Percentiles rank a stretch among this genome's conserved stretches.
Conservation (phyloP, 2,329 filamentous ascomycete species). For the Penicillium verrucosum region DNA sequence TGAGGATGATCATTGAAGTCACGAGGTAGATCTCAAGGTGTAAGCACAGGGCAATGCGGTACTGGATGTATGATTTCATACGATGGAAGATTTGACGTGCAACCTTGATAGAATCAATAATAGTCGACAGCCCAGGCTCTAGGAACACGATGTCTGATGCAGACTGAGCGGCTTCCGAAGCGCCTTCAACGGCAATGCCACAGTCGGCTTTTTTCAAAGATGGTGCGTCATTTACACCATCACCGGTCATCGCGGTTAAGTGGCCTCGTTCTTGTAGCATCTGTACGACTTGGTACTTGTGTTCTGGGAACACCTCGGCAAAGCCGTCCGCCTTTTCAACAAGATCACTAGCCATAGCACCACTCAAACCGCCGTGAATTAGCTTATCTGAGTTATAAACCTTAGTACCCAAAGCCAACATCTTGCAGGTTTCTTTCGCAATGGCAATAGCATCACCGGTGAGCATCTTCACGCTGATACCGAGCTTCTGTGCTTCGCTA, state of each 20-base stretch:
- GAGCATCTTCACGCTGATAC: constrained; percentile 76
- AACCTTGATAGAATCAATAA: constrained; percentile 70
- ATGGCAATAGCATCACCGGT: constrained; percentile 78
- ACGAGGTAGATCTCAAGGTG: constrained; percentile 74
- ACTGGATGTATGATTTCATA: constrained; percentile 76
- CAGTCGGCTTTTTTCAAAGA: constrained; percentile 72
- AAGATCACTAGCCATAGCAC: constrained; percentile 70
- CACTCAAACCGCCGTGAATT: constrained; percentile 70
- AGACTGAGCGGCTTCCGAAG: constrained; percentile 69
- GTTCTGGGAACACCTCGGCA: constrained; percentile 71
- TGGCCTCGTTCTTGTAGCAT: constrained; percentile 72
- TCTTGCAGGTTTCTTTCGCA: constrained; percentile 78
- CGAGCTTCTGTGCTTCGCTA: constrained; percentile 69
- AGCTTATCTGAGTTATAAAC: constrained; percentile 77
- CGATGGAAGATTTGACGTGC: constrained; percentile 73
- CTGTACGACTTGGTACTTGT: constrained; percentile 73
- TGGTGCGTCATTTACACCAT: constrained; percentile 71
- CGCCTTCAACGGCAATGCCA: constrained; percentile 70
- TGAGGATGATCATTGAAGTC: constrained; percentile 75
- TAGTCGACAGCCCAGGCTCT: constrained; percentile 67
- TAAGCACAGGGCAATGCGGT: constrained; percentile 71
- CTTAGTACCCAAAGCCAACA: constrained; percentile 74
- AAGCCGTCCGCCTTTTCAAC: constrained; percentile 72
- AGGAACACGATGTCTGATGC: constrained; percentile 73
- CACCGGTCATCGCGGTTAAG: constrained; percentile 71